Conservation (phyloP, 768 basidiomycete genomes). For the Sarcomyxa edulis region DNA sequence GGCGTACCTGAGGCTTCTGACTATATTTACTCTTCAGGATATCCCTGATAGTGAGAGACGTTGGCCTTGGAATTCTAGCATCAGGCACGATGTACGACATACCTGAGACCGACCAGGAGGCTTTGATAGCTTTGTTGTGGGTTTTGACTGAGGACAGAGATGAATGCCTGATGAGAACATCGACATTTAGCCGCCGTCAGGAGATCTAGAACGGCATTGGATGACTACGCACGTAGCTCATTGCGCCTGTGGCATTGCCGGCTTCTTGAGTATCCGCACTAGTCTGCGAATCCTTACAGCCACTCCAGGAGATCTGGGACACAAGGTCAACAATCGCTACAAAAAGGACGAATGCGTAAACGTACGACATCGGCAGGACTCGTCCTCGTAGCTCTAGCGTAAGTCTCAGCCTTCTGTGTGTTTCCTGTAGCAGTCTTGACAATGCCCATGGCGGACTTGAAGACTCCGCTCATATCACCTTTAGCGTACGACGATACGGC, state of each 20-base stretch:
- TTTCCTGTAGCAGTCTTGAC: conserved; percentile 70
- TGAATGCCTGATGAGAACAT: conserved; percentile 42
- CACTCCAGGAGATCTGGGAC: conserved; percentile 75
- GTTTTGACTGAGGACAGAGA: conserved; percentile 44
- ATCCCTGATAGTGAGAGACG: conserved; percentile 25
- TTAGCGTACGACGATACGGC: conserved; percentile 72
- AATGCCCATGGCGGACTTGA: conserved; percentile 69
- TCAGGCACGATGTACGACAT: background rate
- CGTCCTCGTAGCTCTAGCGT: conserved; percentile 58
- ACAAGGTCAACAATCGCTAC: too few species aligned
- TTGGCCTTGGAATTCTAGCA: background rate
- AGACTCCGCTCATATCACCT: conserved; percentile 76
- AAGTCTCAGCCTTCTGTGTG: conserved; percentile 56
- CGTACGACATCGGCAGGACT: conserved; percentile 84
- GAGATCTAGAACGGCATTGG: background rate
- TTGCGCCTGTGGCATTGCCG: conserved; percentile 68
- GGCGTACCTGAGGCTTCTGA: conserved; percentile 56
- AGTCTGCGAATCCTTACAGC: conserved; percentile 79
- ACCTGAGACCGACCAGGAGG: conserved; percentile 28
- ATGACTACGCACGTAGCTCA: conserved; percentile 61
- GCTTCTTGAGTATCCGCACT: conserved; percentile 71
- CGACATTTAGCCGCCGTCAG: background rate
- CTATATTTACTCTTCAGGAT: conserved; percentile 42
- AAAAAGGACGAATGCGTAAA: conserved; percentile 12
- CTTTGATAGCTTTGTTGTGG: conserved; percentile 48